phyloP scores from a whole-genome alignment of 2,329 filamentous ascomycete species.

The Cladosporium cucumerinum region DNA sequence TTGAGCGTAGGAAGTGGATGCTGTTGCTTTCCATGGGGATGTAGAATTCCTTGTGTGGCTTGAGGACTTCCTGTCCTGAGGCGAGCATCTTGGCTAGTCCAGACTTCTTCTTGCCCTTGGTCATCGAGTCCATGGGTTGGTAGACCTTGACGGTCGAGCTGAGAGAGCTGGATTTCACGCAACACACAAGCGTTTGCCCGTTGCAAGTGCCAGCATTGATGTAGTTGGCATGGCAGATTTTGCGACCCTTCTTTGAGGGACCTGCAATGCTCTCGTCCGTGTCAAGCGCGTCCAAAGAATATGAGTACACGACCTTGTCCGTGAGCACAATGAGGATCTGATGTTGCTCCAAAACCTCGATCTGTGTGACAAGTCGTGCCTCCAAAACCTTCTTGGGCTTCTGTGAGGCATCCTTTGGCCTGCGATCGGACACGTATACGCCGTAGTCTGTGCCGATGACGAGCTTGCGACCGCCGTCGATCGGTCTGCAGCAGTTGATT shows the following conservation, averaged over 20 bases:
- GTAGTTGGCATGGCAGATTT: slow-evolving; percentile 97
- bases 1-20: slow-evolving; percentile 95
- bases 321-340: slow-evolving; percentile 85
- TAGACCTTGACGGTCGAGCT: slow-evolving; percentile 99
- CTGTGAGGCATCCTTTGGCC: slow-evolving; percentile 71
- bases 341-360: slow-evolving; percentile 95
- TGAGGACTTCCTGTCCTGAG: slow-evolving; percentile 86
- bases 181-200: slow-evolving; percentile 90
- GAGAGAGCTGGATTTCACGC: slow-evolving; percentile 88
- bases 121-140: slow-evolving; percentile 92
- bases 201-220: slow-evolving; percentile 97
- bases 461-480: slow-evolving; percentile 91
- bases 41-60: slow-evolving; percentile 98
- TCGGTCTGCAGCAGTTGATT: slow-evolving; percentile 91
- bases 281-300: slow-evolving; percentile 81
- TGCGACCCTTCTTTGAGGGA: slow-evolving; percentile 80
- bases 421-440: slow-evolving; percentile 87
- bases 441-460: slow-evolving; percentile 93
- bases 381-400: slow-evolving; percentile 83
- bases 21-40: slow-evolving; percentile 98
- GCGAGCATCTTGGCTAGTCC: slow-evolving; percentile 96
- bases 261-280: slow-evolving; percentile 70
- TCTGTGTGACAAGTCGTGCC: slow-evolving; percentile 81
- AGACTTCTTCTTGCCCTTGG: slow-evolving; percentile 85
- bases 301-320: slow-evolving; percentile 89